Evolutionary conservation across 1,139 yeast genomes (phyloP).

Genomic region (Eremothecium gossypii): DNA sequence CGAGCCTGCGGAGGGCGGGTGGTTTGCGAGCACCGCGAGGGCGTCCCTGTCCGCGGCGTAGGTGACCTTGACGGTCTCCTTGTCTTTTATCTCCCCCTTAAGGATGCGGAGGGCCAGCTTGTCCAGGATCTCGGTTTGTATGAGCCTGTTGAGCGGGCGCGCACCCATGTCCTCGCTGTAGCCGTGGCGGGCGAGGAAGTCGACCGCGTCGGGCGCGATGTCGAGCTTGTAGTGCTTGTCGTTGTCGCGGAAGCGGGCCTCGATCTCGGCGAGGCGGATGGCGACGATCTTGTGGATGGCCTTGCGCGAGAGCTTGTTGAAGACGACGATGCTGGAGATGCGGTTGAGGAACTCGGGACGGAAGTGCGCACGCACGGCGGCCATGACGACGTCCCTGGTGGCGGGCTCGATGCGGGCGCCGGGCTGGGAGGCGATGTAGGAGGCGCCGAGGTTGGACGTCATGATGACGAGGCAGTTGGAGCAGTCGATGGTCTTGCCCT

Average conservation of each 20-base stretch:
- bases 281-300: conserved; percentile 89
- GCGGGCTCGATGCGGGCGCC: conserved; percentile 55
- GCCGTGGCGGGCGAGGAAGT: conserved; percentile 74
- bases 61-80: conserved; percentile 72
- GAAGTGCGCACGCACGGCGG: conserved; percentile 79
- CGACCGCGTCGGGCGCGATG: conserved; percentile 64
- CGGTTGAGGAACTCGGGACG: conserved; percentile 97
- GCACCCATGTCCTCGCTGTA: conserved; percentile 95
- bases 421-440: conserved; percentile 63
- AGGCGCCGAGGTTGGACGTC: conserved; percentile 97
- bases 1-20: conserved; percentile 50
- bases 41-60: conserved; percentile 45
- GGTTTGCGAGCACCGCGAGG: conserved; percentile 77
- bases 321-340: conserved; percentile 83
- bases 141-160: conserved; percentile 89
- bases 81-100: conserved; percentile 79
- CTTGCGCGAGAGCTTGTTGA: conserved; percentile 83
- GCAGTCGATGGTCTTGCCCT: conserved; percentile 88
- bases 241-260: conserved; percentile 71
- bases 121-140: conserved; percentile 81
- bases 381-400: conserved; percentile 73
- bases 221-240: conserved; percentile 68
- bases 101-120: conserved; percentile 79
- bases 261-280: conserved; percentile 75
- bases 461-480: conserved; percentile 86